Percentiles rank a stretch among this genome's conserved stretches.
phyloP scores from a whole-genome alignment of 345 rosid species.

The Moringa oleifera region DNA sequence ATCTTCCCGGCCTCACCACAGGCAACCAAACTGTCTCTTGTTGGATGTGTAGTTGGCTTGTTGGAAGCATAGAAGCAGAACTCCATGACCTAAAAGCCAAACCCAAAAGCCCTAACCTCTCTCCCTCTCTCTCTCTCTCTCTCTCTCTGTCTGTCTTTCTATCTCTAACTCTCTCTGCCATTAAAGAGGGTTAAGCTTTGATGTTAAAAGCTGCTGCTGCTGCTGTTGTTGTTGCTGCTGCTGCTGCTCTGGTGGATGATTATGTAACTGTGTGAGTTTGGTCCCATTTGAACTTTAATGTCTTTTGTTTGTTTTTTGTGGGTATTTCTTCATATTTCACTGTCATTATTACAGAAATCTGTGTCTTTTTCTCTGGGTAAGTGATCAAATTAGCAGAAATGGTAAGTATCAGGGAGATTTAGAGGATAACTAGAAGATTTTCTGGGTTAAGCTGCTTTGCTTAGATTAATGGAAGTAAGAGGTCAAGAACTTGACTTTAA shows the following conservation, averaged over 20 bases:
- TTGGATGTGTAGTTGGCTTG: slow-evolving; percentile 53
- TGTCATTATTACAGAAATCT: too few species aligned
- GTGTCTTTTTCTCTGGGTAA: too few species aligned
- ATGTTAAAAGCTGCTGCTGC: slow-evolving; percentile 14
- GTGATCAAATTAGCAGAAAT: too few species aligned
- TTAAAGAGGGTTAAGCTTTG: slow-evolving; percentile 2
- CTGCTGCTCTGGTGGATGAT: not conserved
- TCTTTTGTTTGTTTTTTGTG: slow-evolving; percentile 17
- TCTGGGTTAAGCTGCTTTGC: too few species aligned
- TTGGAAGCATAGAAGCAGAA: slow-evolving; percentile 76
- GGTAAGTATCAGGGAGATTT: too few species aligned
- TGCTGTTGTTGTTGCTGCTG: slow-evolving; percentile 15
- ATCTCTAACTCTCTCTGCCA: not conserved
- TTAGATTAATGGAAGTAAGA: slow-evolving; percentile 36
- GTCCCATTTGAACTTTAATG: slow-evolving; percentile 22
- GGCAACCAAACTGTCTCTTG: slow-evolving; percentile 96
- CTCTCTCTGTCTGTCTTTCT: slow-evolving; percentile 8
- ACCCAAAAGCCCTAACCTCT: slow-evolving; percentile 12
- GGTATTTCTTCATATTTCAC: not conserved
- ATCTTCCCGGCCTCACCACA: slow-evolving; percentile 68
- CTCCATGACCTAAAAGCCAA: slow-evolving; percentile 8
- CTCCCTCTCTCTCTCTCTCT: slow-evolving; percentile 5
- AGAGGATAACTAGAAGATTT: too few species aligned
- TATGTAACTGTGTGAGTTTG: slow-evolving; percentile 12
- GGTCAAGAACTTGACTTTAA: slow-evolving; percentile 34